Evolutionary conservation across 176 grass and related monocot genomes (phyloP).

Genomic region (Oryza rufipogon): DNA sequence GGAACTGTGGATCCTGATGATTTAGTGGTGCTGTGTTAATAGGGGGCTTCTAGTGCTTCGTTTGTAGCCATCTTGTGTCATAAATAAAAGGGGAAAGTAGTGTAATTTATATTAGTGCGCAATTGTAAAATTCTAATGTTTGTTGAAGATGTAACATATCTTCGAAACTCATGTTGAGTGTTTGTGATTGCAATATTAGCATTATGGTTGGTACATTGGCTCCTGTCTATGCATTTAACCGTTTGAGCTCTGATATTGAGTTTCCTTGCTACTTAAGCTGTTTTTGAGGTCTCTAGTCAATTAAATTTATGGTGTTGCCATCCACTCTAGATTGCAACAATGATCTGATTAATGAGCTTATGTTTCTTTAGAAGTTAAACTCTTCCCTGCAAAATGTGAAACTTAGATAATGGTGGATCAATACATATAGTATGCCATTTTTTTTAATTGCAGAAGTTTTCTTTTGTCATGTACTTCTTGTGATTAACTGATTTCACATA

Average conservation of each 20-base stretch:
- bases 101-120: background rate
- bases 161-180: background rate
- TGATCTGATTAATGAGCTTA: background rate
- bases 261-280: background rate
- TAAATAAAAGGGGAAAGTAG: conserved; percentile 39
- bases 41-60: conserved; percentile 23
- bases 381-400: background rate
- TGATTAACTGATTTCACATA: background rate
- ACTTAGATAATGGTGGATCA: background rate
- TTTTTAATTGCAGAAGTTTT: background rate
- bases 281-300: background rate
- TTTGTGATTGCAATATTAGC: conserved; percentile 8
- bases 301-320: background rate
- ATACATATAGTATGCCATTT: background rate
- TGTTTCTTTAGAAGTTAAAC: background rate
- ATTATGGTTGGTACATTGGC: background rate
- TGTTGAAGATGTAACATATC: conserved; percentile 7
- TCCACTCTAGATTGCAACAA: background rate
- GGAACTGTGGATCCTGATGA: background rate
- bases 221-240: background rate
- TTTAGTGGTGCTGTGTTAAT: conserved; percentile 5
- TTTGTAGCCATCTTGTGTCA: conserved; percentile 18
- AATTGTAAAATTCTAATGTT: conserved; percentile 8
- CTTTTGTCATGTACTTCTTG: background rate
- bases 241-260: background rate